A percentile compares a stretch with the other conserved stretches of the same genome.
These are phyloP conservation scores for Lactarius vividus DNA, from an alignment of 768 basidiomycete genomes.

Conservation along the genomic window DNA sequence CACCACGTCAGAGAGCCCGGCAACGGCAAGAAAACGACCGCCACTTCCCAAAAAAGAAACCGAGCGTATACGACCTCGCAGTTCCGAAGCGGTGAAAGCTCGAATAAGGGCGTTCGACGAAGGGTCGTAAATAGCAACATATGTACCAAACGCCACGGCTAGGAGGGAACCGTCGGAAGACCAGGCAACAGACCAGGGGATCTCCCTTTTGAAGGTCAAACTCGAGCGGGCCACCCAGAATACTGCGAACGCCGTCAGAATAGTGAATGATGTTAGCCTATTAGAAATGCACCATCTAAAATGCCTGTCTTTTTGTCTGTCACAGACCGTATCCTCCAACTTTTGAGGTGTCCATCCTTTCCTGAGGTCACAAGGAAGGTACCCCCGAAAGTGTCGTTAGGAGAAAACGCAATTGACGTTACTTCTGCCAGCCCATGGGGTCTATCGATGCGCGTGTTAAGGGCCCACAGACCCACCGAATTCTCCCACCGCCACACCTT, in stretches of 20 bases:
- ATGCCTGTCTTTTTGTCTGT: conserved; percentile 44
- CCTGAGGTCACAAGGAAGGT: conserved; percentile 69
- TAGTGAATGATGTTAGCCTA: neutral
- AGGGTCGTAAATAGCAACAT: conserved; percentile 75
- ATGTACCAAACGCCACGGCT: conserved; percentile 63
- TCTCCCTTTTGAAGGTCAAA: conserved; percentile 63
- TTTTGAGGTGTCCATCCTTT: conserved; percentile 71
- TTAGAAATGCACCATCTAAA: conserved; percentile 48
- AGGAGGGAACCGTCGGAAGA: conserved; percentile 85
- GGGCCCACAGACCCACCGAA: conserved; percentile 56
- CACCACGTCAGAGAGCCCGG: conserved; percentile 47
- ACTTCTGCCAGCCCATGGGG: conserved; percentile 74
- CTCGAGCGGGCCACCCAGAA: conserved; percentile 82
- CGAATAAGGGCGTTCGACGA: conserved; percentile 56
- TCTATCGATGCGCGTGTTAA: conserved; percentile 87
- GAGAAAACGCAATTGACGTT: conserved; percentile 68
- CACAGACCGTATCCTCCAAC: conserved; percentile 65
- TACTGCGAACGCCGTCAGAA: conserved; percentile 37
- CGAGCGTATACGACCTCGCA: conserved; percentile 44
- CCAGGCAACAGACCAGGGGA: conserved; percentile 68
- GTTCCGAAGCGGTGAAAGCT: conserved; percentile 53
- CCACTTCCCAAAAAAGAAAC: conserved; percentile 65
- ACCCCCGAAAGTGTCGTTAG: conserved; percentile 36
- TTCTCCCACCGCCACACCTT: conserved; percentile 90
- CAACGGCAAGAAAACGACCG: conserved; percentile 68